phyloP scores from a whole-genome alignment of 805 yeast genomes.

The Sugiyamaella qingdaonensis region DNA sequence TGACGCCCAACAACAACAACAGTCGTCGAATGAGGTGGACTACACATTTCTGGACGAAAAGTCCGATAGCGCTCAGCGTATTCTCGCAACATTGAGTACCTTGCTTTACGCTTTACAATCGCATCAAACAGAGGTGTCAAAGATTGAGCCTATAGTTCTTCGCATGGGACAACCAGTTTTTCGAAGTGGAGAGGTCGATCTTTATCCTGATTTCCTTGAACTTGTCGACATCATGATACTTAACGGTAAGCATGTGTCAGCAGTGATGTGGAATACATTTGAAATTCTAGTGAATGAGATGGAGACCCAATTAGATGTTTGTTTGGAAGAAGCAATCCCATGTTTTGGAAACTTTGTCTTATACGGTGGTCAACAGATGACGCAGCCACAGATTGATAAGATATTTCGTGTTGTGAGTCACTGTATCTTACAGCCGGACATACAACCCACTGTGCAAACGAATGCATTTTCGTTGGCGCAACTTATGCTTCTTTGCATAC shows the following conservation, averaged over 20 bases:
- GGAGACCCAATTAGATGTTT: slow-evolving; percentile 43
- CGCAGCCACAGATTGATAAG: not conserved
- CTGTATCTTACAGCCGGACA: not conserved
- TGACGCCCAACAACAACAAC: slow-evolving; percentile 20
- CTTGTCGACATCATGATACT: slow-evolving; percentile 65
- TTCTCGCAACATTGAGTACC: slow-evolving; percentile 74
- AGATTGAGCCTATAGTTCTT: slow-evolving; percentile 58
- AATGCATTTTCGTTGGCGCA: slow-evolving; percentile 1
- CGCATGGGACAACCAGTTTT: slow-evolving; percentile 69
- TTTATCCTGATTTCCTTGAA: slow-evolving; percentile 71
- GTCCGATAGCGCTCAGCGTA: slow-evolving; percentile 73
- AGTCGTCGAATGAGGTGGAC: slow-evolving; percentile 21
- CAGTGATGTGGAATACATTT: slow-evolving; percentile 69
- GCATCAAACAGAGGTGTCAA: slow-evolving; percentile 59
- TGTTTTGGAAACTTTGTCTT: slow-evolving; percentile 68
- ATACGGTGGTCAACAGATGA: slow-evolving; percentile 37
- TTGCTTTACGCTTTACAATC: slow-evolving; percentile 76
- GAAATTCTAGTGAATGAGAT: slow-evolving; percentile 41
- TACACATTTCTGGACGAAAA: slow-evolving; percentile 54
- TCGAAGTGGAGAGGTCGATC: slow-evolving; percentile 60
- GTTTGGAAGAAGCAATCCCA: slow-evolving; percentile 70
- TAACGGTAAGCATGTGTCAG: slow-evolving; percentile 55
- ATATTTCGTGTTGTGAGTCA: not conserved
- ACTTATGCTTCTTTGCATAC: not conserved
- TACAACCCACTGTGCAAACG: not conserved